These are phyloP conservation scores for Rostrohypoxylon terebratum DNA, from an alignment of 495 filamentous ascomycete genomes.

Conservation along the genomic window DNA sequence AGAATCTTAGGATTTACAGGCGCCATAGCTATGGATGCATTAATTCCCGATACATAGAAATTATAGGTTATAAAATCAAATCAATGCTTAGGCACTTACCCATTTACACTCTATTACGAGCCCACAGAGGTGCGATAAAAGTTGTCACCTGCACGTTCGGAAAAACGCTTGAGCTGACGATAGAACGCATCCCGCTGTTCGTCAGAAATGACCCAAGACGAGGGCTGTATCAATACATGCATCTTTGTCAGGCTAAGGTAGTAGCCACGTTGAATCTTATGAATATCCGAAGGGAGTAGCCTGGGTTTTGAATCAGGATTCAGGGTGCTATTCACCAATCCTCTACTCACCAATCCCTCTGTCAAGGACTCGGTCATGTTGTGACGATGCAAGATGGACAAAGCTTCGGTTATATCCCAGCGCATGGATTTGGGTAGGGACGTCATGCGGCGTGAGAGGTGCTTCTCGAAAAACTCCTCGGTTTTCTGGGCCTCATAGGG, in stretches of 20 bases:
- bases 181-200: constrained; percentile 1
- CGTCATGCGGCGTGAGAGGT: not conserved
- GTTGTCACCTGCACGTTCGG: no score
- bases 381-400: constrained; percentile 9
- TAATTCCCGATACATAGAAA: no score
- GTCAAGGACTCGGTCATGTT: constrained; percentile 13
- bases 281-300: not conserved
- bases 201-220: not conserved
- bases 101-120: no score
- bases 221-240: constrained; percentile 1
- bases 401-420: constrained; percentile 22
- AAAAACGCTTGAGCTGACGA: constrained; percentile 5
- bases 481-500: not conserved
- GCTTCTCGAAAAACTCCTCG: not conserved
- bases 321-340: not conserved
- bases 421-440: not conserved
- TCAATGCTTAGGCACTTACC: no score
- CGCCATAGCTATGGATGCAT: no score
- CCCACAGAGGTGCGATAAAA: no score
- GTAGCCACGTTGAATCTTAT: constrained; percentile 39
- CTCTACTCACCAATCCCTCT: no score
- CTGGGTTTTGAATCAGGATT: not conserved
- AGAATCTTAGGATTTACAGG: no score
- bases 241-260: no score
- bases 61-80: no score